phyloP scores from a whole-genome alignment of 371 early-diverging fungal species.

The Quaeritorhiza haematococci region DNA sequence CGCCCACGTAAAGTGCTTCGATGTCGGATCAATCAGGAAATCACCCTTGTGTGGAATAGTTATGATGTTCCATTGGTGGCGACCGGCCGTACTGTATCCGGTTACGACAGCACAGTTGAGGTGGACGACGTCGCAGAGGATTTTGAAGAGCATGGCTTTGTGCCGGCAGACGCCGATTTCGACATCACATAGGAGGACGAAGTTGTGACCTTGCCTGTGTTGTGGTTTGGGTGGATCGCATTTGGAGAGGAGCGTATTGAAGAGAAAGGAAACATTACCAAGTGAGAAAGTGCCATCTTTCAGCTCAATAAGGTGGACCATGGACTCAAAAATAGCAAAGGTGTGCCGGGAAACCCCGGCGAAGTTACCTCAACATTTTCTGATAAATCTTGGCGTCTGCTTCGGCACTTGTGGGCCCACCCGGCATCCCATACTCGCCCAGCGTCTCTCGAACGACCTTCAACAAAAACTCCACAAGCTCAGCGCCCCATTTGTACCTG shows the following conservation, averaged over 20 bases:
- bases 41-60: constrained; percentile 20
- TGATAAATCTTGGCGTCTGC: constrained; percentile 28
- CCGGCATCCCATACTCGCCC: constrained; percentile 37
- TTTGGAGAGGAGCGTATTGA: background rate
- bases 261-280: no score
- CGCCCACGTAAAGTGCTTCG: constrained; percentile 42
- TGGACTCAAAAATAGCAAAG: background rate
- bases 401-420: constrained; percentile 29
- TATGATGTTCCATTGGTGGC: constrained; percentile 46
- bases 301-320: no score
- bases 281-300: no score
- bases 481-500: constrained; percentile 12
- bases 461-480: constrained; percentile 31
- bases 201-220: constrained; percentile 39
- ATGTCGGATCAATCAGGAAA: constrained; percentile 37
- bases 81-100: constrained; percentile 36
- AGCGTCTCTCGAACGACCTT: constrained; percentile 23
- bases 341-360: no score
- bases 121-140: constrained; percentile 33
- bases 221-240: background rate
- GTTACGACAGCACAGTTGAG: constrained; percentile 40
- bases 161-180: constrained; percentile 38
- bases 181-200: constrained; percentile 31
- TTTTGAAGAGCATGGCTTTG: constrained; percentile 41
- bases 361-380: constrained; percentile 31